These are phyloP conservation scores for Alopecurus myosuroides DNA, from an alignment of 176 grass and related monocot species.

Conservation along the genomic window DNA sequence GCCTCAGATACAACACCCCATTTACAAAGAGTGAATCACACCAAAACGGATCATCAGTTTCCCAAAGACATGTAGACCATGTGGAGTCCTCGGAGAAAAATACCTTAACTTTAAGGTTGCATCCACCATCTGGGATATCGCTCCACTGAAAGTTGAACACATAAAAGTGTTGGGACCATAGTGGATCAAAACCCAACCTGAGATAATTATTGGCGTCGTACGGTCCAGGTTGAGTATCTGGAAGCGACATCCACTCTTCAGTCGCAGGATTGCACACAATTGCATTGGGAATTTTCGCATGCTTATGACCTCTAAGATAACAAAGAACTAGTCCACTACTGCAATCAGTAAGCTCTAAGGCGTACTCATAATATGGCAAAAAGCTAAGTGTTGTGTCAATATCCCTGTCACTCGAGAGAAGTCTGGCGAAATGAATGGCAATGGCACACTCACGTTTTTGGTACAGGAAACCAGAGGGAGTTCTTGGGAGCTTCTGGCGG, in stretches of 20 bases:
- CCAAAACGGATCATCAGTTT: too few species aligned
- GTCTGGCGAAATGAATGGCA: too few species aligned
- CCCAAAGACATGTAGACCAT: not conserved
- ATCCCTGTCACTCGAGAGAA: too few species aligned
- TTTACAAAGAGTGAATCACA: not conserved
- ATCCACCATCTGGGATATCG: not conserved
- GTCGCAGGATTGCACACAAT: slow-evolving; percentile 30
- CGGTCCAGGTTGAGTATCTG: not conserved
- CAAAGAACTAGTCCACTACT: too few species aligned
- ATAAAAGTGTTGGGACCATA: slow-evolving; percentile 3
- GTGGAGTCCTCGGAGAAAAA: not conserved
- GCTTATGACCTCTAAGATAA: not conserved
- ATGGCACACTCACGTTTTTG: too few species aligned
- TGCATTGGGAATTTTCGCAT: not conserved
- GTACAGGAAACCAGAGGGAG: too few species aligned
- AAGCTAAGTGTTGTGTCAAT: too few species aligned
- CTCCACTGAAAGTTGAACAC: not conserved
- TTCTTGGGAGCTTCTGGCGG: too few species aligned
- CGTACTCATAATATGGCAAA: too few species aligned
- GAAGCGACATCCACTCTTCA: slow-evolving; percentile 10
- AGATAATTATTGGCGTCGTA: not conserved
- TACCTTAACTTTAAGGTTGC: not conserved
- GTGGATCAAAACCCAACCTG: slow-evolving; percentile 18
- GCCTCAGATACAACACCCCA: not conserved
- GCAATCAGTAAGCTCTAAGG: too few species aligned